phyloP scores from a whole-genome alignment of 2,329 filamentous ascomycete genomes.

The Lizonia empirigonia region DNA sequence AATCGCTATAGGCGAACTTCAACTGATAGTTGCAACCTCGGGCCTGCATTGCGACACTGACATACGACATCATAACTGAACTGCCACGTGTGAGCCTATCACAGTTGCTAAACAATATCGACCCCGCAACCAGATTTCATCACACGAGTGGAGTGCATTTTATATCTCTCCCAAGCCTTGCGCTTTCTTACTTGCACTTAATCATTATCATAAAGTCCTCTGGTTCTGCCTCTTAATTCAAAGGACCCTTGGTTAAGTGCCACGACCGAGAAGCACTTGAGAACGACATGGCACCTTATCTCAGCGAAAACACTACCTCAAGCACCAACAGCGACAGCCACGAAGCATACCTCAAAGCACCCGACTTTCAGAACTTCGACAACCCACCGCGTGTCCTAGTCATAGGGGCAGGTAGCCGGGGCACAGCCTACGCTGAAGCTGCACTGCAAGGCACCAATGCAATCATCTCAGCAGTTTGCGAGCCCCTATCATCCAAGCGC shows the following conservation, averaged over 20 bases:
- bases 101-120: background rate
- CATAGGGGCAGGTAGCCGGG: constrained; percentile 49
- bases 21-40: constrained; percentile 2
- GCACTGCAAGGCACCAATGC: constrained; percentile 51
- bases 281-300: constrained; percentile 1
- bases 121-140: constrained; percentile 7
- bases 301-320: background rate
- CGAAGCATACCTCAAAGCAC: constrained; percentile 21
- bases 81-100: background rate
- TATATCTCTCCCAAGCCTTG: background rate
- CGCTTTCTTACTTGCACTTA: background rate
- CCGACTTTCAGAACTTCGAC: constrained; percentile 27
- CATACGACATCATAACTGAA: background rate
- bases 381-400: constrained; percentile 42
- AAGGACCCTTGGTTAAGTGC: too few species aligned
- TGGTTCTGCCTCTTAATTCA: too few species aligned
- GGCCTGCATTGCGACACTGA: constrained; percentile 31
- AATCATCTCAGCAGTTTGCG: constrained; percentile 76
- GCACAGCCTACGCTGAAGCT: constrained; percentile 44
- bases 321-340: background rate
- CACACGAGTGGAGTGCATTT: background rate
- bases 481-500: constrained; percentile 80
- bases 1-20: background rate
- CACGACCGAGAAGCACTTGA: too few species aligned
- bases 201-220: too few species aligned